Evolutionary conservation across 164 flowering plant species (phyloP), one percentile per base, ranked within the genome.

Genomic region (Paratinospora sagittata): DNA sequence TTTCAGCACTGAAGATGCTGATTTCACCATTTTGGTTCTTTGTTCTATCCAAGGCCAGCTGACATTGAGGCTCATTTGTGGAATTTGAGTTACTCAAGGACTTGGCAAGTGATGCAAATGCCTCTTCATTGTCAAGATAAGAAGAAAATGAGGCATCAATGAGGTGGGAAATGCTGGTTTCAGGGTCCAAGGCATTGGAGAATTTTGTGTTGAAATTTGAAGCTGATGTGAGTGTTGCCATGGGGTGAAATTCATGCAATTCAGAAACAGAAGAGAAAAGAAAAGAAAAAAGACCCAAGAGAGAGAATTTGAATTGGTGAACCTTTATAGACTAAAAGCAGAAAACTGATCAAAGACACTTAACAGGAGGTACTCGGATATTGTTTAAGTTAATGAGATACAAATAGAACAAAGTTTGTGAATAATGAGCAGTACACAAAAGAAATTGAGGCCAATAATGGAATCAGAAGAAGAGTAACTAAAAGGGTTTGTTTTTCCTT

Each of bases 1-100:
- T 90, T 41, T 88, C 90, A 0, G 96, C 96, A 57, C 78, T 75
- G 62, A 90, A 90, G 11, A 92, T 84, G n/a, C 84, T 88, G 60
- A 89, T 86, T 70, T 88, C 97, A 36, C 76, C 84, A 30, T 88
- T 88, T 37, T 82, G 79, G 7, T 66, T 75, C 66, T 75, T 74
- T 74, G 80, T 78, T 61, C 63, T 76, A 2, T 68, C 76, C 8
- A 69, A 39, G 69, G 64, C 41, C 27, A 67, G 16, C 33, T 58
- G 75, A 63, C 61, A 14, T 30, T 34, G 55, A 37, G 24, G 39
- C 23, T 67, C 36, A 10, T 24, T 47, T 26, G 4, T 43, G 41
- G 67, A 67, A 17, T 73, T 39, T 33, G 61, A 58, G 61, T 33
- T 66, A 52, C 65, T 62, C 34, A 67, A 63, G 19, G 81, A 57